Percentiles rank a stretch among this genome's conserved stretches.
Conservation (phyloP, 345 rosid species). For the Acer saccharum region DNA sequence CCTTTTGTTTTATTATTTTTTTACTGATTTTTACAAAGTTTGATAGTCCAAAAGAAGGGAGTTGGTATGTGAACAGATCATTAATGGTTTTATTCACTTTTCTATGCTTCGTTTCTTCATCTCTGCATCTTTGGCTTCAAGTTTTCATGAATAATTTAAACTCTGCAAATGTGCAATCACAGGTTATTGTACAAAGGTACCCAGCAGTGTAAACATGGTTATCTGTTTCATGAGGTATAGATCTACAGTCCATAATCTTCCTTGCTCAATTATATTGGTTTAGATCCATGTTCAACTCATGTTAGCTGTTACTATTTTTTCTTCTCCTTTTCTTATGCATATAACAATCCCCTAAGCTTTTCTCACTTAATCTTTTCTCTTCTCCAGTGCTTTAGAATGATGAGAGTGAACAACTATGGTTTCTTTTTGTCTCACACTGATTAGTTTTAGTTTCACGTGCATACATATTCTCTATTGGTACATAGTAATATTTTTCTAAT, state of each 20-base stretch:
- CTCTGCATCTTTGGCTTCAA: conserved; percentile 13
- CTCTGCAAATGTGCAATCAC: conserved; percentile 18
- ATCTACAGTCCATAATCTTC: background rate
- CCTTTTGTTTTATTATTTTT: too few relatives aligned
- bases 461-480: background rate
- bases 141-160: conserved; percentile 16
- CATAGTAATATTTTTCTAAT: background rate
- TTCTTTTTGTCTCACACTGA: background rate
- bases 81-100: background rate
- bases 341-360: background rate
- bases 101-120: background rate
- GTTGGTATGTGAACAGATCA: conserved; percentile 21
- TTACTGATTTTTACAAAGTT: too few relatives aligned
- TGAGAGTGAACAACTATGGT: background rate
- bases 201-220: conserved; percentile 66
- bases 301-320: background rate
- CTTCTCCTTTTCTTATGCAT: conserved; percentile 8
- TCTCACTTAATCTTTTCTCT: background rate
- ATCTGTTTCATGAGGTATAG: conserved; percentile 73
- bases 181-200: conserved; percentile 59
- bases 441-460: background rate
- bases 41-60: too few relatives aligned
- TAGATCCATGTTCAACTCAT: background rate
- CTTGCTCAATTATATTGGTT: background rate
- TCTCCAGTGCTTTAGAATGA: background rate